A percentile compares a stretch with the other conserved stretches of the same genome.
These are phyloP conservation scores for Daldinia sp. DNA, from an alignment of 2,329 filamentous ascomycete species.

Conservation along the genomic window DNA sequence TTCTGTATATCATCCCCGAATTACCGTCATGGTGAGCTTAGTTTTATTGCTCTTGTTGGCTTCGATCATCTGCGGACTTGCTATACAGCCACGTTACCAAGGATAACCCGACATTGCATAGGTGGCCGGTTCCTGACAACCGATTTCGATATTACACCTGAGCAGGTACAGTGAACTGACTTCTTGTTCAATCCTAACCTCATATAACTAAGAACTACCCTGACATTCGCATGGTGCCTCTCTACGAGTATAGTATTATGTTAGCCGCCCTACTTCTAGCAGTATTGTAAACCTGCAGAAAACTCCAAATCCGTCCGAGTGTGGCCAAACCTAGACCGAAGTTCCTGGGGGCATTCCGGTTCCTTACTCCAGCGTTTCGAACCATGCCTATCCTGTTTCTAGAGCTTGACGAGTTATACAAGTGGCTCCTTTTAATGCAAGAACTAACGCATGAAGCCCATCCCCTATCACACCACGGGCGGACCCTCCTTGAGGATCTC, in stretches of 20 bases:
- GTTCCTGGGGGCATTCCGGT: slow-evolving; percentile 21
- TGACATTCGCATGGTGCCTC: slow-evolving; percentile 5
- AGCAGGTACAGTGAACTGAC: background rate
- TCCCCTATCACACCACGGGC: slow-evolving; percentile 19
- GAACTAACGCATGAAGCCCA: background rate
- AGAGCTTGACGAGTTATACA: slow-evolving; percentile 10
- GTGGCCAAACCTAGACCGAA: slow-evolving; percentile 15
- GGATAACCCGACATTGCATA: background rate
- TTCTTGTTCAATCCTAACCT: background rate
- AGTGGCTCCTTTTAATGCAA: background rate
- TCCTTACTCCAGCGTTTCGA: slow-evolving; percentile 28
- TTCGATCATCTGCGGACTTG: background rate
- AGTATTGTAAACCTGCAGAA: slow-evolving; percentile 7
- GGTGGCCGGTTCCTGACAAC: background rate
- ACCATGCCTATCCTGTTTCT: slow-evolving; percentile 13
- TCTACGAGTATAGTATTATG: slow-evolving; percentile 6
- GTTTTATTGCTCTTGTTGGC: background rate
- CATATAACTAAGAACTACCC: background rate
- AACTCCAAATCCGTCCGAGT: slow-evolving; percentile 13
- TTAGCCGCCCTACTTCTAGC: background rate
- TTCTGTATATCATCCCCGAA: background rate
- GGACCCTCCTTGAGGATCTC: slow-evolving; percentile 43
- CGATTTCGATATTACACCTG: background rate
- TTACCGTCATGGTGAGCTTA: background rate
- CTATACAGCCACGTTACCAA: background rate